A percentile compares a stretch with the other conserved stretches of the same genome.
Evolutionary conservation across 176 grass and related monocot genomes (phyloP).

Genomic region (Avena eriantha): DNA sequence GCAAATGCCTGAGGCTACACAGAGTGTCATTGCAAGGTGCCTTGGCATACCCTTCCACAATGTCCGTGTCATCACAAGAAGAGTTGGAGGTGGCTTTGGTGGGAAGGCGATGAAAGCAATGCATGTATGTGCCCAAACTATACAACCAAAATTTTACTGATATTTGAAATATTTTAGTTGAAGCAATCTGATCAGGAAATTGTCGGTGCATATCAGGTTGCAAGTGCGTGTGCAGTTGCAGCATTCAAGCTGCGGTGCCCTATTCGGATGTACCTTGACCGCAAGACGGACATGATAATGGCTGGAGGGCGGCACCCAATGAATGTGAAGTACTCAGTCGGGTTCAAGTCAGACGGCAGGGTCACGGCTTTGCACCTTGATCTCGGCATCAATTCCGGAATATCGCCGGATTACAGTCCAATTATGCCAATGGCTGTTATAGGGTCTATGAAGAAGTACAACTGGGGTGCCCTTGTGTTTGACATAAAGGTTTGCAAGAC

Average conservation of each 20-base stretch:
- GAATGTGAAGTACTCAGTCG: constrained; percentile 68
- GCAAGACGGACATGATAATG: constrained; percentile 84
- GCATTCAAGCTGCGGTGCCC: constrained; percentile 67
- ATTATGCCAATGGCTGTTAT: neutral
- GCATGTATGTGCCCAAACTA: constrained; percentile 23
- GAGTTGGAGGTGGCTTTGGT: constrained; percentile 80
- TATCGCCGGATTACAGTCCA: constrained; percentile 61
- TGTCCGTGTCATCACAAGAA: constrained; percentile 85
- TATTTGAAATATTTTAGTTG: neutral
- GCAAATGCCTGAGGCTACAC: constrained; percentile 61
- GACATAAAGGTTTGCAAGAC: constrained; percentile 81
- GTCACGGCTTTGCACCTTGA: constrained; percentile 68
- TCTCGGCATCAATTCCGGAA: constrained; percentile 62
- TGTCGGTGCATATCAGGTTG: constrained; percentile 41
- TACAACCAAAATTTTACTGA: neutral
- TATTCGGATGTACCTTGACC: constrained; percentile 75
- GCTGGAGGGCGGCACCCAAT: constrained; percentile 75
- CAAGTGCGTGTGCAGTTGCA: constrained; percentile 64
- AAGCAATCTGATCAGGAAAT: neutral
- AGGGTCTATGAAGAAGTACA: constrained; percentile 74
- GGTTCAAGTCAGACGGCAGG: constrained; percentile 85
- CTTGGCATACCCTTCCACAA: constrained; percentile 74
- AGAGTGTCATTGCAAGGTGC: constrained; percentile 57
- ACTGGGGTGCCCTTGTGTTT: constrained; percentile 70
- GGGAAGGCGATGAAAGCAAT: constrained; percentile 68